phyloP scores from a whole-genome alignment of 1,284 basidiomycete genomes.

The Cutaneotrichosporon curvatum region DNA sequence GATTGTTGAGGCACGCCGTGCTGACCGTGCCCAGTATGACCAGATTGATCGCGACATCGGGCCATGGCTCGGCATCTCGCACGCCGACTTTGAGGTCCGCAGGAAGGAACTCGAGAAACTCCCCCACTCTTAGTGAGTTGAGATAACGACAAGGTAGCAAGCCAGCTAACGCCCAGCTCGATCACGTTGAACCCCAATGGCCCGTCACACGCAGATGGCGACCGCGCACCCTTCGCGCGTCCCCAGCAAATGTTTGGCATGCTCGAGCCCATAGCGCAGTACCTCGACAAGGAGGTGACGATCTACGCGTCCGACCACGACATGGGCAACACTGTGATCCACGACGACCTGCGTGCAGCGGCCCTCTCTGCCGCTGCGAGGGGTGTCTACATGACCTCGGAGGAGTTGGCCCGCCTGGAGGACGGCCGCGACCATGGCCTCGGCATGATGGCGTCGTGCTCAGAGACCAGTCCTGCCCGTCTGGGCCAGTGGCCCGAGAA shows the following conservation, averaged over 20 bases:
- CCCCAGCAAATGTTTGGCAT: constrained; percentile 27
- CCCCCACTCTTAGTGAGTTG: constrained; percentile 28
- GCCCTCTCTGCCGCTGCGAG: constrained; percentile 22
- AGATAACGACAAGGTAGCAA: neutral
- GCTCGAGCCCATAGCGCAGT: constrained; percentile 31
- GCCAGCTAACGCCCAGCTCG: constrained; percentile 11
- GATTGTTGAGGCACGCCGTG: too few relatives aligned
- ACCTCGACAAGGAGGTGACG: constrained; percentile 29
- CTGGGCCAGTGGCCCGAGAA: neutral
- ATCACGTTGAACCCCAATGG: constrained; percentile 28
- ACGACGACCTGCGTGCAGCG: constrained; percentile 29
- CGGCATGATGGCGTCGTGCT: constrained; percentile 6
- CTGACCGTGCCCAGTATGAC: constrained; percentile 44
- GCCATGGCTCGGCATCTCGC: constrained; percentile 41
- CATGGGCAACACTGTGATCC: constrained; percentile 35
- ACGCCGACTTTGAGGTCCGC: constrained; percentile 30
- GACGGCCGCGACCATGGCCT: neutral
- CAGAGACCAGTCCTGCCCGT: neutral
- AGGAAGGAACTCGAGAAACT: constrained; percentile 48
- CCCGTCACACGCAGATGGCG: constrained; percentile 26
- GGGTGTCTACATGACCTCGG: constrained; percentile 25
- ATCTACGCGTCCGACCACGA: constrained; percentile 42
- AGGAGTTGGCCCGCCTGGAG: constrained; percentile 22
- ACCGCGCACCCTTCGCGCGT: constrained; percentile 21
- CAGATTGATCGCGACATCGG: constrained; percentile 40